phyloP scores from a whole-genome alignment of 495 filamentous ascomycete species.

The Talaromyces trachyspermus region DNA sequence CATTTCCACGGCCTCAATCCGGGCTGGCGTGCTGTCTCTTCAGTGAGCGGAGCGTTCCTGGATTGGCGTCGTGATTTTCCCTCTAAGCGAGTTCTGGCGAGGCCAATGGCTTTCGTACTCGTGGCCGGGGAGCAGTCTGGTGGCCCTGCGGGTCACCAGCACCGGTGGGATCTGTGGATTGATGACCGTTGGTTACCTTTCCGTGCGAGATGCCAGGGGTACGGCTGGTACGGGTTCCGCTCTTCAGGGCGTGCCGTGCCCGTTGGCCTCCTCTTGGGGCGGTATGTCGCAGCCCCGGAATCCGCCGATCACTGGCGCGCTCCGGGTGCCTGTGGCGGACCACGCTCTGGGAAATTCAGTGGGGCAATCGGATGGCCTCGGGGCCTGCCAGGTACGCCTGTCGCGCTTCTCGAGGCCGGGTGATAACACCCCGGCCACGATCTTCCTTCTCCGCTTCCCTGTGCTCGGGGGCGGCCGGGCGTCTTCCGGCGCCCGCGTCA shows the following conservation, averaged over 20 bases:
- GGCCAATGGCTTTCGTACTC: too few relatives aligned
- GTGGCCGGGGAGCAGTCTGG: too few relatives aligned
- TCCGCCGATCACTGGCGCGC: conserved; percentile 1
- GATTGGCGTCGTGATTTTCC: conserved; percentile 11
- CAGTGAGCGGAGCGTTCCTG: too few relatives aligned
- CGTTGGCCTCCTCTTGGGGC: conserved; percentile 32
- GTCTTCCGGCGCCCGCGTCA: conserved; percentile 3
- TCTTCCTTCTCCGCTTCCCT: conserved; percentile 13
- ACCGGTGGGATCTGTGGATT: conserved; percentile 45
- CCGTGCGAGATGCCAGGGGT: conserved; percentile 35
- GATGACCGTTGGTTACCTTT: conserved; percentile 39
- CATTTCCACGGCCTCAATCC: too few relatives aligned
- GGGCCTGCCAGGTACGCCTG: conserved; percentile 14
- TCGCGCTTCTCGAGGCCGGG: conserved; percentile 11
- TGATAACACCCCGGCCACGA: conserved; percentile 12
- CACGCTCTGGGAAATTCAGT: conserved; percentile 35
- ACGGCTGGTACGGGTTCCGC: conserved; percentile 28
- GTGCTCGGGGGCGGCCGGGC: conserved; percentile 9
- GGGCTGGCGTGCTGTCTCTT: too few relatives aligned
- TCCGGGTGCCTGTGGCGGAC: conserved; percentile 24
- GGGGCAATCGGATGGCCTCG: conserved; percentile 38
- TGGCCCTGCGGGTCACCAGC: conserved; percentile 13
- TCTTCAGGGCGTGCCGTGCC: conserved; percentile 18
- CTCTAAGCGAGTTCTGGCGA: too few relatives aligned
- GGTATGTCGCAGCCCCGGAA: conserved; percentile 23